phyloP scores from a whole-genome alignment of 2,329 filamentous ascomycete genomes.

The Alternaria brassicae region DNA sequence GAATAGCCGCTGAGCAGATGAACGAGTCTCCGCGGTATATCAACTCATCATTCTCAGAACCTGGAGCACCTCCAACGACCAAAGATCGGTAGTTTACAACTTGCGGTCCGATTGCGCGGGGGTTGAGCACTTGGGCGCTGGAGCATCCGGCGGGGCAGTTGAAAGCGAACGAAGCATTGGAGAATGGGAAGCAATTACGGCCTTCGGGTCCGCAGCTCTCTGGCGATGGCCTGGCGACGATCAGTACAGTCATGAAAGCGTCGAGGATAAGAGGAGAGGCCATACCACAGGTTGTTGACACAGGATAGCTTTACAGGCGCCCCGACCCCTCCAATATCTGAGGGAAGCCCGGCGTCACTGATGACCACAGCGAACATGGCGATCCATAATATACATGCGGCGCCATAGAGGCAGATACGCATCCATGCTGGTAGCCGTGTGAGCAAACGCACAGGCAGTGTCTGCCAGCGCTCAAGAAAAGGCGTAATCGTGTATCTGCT shows the following conservation, averaged over 20 bases:
- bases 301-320: slow-evolving; percentile 71
- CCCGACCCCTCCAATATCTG: slow-evolving; percentile 73
- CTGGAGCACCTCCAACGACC: slow-evolving; percentile 68
- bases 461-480: slow-evolving; percentile 70
- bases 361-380: slow-evolving; percentile 72
- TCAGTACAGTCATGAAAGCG: neutral
- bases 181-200: slow-evolving; percentile 63
- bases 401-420: slow-evolving; percentile 63
- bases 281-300: slow-evolving; percentile 70
- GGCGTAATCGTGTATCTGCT: slow-evolving; percentile 54
- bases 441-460: slow-evolving; percentile 67
- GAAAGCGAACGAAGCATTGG: slow-evolving; percentile 60
- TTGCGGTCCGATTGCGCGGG: slow-evolving; percentile 62
- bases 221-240: slow-evolving; percentile 31
- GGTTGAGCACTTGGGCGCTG: slow-evolving; percentile 56
- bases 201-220: slow-evolving; percentile 61
- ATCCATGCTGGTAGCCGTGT: slow-evolving; percentile 63
- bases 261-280: neutral
- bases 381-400: slow-evolving; percentile 70
- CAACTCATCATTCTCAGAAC: slow-evolving; percentile 8
- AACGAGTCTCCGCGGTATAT: slow-evolving; percentile 50
- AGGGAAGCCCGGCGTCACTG: slow-evolving; percentile 62
- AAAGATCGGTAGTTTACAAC: slow-evolving; percentile 69
- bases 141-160: slow-evolving; percentile 64
- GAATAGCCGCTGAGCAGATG: slow-evolving; percentile 48